phyloP scores from a whole-genome alignment of 164 flowering plant species.

The Nelumbo lutea region DNA sequence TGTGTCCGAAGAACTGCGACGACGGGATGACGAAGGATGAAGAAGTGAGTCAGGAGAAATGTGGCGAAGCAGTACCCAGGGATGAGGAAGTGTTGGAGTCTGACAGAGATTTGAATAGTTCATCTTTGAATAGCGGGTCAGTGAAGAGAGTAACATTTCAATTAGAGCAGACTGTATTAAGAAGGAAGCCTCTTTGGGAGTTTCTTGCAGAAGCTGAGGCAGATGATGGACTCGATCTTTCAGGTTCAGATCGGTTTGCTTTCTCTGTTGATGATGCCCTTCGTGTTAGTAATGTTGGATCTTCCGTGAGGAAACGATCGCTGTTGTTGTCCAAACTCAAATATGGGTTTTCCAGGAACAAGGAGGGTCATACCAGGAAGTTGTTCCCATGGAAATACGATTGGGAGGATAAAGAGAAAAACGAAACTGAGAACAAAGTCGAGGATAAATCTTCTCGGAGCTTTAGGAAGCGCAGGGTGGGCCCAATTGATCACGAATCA shows the following conservation, averaged over 20 bases:
- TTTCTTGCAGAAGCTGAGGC: conserved; percentile 74
- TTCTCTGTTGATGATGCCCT: conserved; percentile 83
- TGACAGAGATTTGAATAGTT: conserved; percentile 5
- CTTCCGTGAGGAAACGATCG: conserved; percentile 56
- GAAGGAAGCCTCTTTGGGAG: conserved; percentile 77
- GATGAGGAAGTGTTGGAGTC: conserved; percentile 11
- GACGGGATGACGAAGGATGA: too few relatives aligned
- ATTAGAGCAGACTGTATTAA: conserved; percentile 33
- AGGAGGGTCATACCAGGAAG: conserved; percentile 48
- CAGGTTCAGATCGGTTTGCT: conserved; percentile 90
- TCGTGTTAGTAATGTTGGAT: conserved; percentile 57
- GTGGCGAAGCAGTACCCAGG: neutral
- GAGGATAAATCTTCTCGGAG: conserved; percentile 35
- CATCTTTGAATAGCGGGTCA: conserved; percentile 16
- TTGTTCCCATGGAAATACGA: conserved; percentile 74
- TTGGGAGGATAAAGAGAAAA: conserved; percentile 60
- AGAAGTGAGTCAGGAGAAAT: too few relatives aligned
- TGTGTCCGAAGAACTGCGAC: too few relatives aligned
- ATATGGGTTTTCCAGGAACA: conserved; percentile 58
- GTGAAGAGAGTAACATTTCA: conserved; percentile 67
- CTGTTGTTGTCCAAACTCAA: conserved; percentile 69
- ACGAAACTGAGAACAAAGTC: conserved; percentile 36
- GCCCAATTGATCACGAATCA: conserved; percentile 72
- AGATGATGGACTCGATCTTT: conserved; percentile 87
- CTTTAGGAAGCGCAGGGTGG: conserved; percentile 58